Conservation (phyloP, 306 rosid genomes). For the Vigna reflexopilosa region DNA sequence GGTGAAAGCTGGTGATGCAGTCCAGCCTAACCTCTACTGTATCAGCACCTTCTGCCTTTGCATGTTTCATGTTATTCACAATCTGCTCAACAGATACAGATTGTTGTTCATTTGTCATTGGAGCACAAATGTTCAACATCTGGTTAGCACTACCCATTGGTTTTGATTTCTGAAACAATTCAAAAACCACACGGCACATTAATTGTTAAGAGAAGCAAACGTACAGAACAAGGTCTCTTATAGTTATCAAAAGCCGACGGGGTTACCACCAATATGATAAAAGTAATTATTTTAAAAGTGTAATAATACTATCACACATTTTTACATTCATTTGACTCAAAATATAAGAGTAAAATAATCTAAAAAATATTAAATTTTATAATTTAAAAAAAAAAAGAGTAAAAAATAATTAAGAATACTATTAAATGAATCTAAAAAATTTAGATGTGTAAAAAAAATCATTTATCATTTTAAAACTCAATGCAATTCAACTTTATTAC, state of each 20-base stretch:
- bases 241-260: not conserved
- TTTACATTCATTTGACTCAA: no score
- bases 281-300: no score
- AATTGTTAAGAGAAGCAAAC: not conserved
- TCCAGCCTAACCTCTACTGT: slow-evolving; percentile 52
- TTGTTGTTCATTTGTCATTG: slow-evolving; percentile 45
- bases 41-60: slow-evolving; percentile 58
- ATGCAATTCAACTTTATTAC: no score
- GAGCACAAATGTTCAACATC: slow-evolving; percentile 42
- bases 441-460: no score
- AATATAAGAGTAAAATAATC: no score
- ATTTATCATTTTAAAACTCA: no score
- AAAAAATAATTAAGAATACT: no score
- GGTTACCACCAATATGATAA: not conserved
- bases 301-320: no score
- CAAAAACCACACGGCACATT: no score
- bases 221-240: not conserved
- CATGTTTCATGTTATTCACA: slow-evolving; percentile 48
- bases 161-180: not conserved
- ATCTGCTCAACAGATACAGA: slow-evolving; percentile 48
- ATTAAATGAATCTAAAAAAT: no score
- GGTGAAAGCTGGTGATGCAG: slow-evolving; percentile 44
- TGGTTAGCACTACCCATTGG: slow-evolving; percentile 27
- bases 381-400: no score
- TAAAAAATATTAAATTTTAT: no score